Evolutionary conservation across 2,329 filamentous ascomycete species (phyloP), one percentile per base, ranked within the genome.

Genomic region (Pseudofabraea citricarpa): DNA sequence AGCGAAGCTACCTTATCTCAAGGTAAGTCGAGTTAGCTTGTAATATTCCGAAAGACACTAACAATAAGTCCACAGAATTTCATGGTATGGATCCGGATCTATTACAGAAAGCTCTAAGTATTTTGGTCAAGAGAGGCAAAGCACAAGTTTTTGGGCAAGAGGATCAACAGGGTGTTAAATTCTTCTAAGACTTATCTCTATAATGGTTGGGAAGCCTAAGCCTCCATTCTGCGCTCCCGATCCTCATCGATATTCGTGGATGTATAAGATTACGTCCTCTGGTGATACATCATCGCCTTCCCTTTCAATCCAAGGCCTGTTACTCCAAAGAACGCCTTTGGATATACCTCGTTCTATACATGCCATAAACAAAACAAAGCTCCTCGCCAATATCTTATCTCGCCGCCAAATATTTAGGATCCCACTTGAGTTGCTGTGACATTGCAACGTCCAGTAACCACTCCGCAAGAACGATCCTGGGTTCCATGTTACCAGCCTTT

Each of bases 91-190:
- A 97, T 61, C 72, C 75, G 36, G 87, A 90, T 19, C 65, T 95
- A 49, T 73, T 98, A 58, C 77, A 85, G 53, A 90, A 85, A 64
- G 85, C 87, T 27, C 73, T 98, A 38, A 77, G 79, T 47, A 73
- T 93, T 39, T 74, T 96, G 38, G 90, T 95, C 26, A 95, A 94
- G 73, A 79, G 85, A 50, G 90, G 90, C 54, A 95, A 87, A 68
- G 91, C 90, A 12, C 91, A 97, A 65, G 81, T 97, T 20, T 97
- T 98, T 68, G 91, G 91, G 24, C 79, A 81, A 42, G 90, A 91
- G 57, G 89, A 91, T 61, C 86, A 87, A 48, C 81, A 87, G 58
- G 93, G 93, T 57, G 89, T 97, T 52, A 98, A 98, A 70, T 97
- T 98, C 70, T 97, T 97, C 63, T 96, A 70, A 83, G 27, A 7